These are phyloP conservation scores for Hypoxylon lienhwacheense DNA, from an alignment of 495 filamentous ascomycete species.

Conservation along the genomic window DNA sequence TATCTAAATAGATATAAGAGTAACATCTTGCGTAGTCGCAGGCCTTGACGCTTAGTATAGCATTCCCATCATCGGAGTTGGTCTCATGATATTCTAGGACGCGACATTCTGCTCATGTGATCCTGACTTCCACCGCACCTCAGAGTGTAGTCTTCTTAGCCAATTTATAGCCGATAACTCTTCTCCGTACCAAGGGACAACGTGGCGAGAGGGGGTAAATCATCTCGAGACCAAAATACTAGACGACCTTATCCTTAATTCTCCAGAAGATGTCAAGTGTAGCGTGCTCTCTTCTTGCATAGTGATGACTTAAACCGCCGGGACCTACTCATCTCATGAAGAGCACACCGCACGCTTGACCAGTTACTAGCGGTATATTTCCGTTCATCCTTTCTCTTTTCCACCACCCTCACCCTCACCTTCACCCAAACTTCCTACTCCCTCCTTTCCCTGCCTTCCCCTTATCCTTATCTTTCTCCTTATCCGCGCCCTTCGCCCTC, in stretches of 20 bases:
- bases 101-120: too few relatives aligned
- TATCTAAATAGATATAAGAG: too few relatives aligned
- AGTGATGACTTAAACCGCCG: background rate
- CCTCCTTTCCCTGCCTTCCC: conserved; percentile 47
- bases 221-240: background rate
- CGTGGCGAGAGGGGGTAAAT: background rate
- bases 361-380: background rate
- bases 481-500: conserved; percentile 40
- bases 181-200: background rate
- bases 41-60: too few relatives aligned
- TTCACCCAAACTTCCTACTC: conserved; percentile 54
- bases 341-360: background rate
- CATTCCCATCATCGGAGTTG: too few relatives aligned
- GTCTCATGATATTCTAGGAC: too few relatives aligned
- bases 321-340: too few relatives aligned
- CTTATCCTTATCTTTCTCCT: conserved; percentile 24
- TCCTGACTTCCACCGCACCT: too few relatives aligned
- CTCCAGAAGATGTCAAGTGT: too few relatives aligned
- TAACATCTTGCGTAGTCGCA: too few relatives aligned
- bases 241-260: background rate
- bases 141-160: too few relatives aligned
- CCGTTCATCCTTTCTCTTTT: background rate
- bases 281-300: too few relatives aligned
- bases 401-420: conserved; percentile 19
- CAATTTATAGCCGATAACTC: too few relatives aligned